Conservation (phyloP, 2,329 filamentous ascomycete species). For the Fusarium siculi region DNA sequence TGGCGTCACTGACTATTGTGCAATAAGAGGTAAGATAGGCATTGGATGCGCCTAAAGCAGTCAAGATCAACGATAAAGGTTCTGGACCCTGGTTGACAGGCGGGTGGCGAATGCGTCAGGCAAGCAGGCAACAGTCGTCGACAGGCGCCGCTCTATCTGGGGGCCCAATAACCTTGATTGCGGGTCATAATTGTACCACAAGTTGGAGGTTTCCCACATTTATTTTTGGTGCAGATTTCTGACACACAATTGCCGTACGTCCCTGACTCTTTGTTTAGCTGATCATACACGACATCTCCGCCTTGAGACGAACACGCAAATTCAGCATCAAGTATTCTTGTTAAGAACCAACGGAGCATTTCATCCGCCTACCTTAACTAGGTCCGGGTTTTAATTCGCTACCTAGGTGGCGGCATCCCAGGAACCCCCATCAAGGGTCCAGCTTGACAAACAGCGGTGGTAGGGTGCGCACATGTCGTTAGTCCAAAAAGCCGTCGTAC, state of each 20-base stretch:
- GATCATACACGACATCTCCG: not conserved
- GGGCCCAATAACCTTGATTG: constrained; percentile 31
- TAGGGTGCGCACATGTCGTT: constrained; percentile 35
- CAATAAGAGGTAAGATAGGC: constrained; percentile 29
- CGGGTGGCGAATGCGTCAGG: constrained; percentile 38
- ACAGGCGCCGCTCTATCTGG: constrained; percentile 13
- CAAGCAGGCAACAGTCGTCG: constrained; percentile 14
- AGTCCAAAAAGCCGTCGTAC: constrained; percentile 29
- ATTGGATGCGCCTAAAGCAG: constrained; percentile 30
- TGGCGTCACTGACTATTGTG: constrained; percentile 39
- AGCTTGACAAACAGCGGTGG: constrained; percentile 24
- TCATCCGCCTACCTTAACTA: constrained; percentile 22
- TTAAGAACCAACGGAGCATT: constrained; percentile 38
- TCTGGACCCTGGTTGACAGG: constrained; percentile 39
- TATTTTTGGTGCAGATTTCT: constrained; percentile 12
- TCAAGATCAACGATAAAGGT: constrained; percentile 33
- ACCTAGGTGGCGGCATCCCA: constrained; percentile 2
- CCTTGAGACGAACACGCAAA: not conserved
- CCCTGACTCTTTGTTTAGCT: constrained; percentile 4
- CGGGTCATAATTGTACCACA: constrained; percentile 28
- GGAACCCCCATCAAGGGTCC: constrained; percentile 36
- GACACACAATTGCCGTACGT: not conserved
- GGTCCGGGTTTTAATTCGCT: constrained; percentile 29
- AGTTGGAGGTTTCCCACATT: constrained; percentile 27
- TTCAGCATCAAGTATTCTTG: constrained; percentile 17